Evolutionary conservation across 1,284 basidiomycete species (phyloP), one percentile per base, ranked within the genome.

Genomic region (Microbotryum lychnidis-dioicae): DNA sequence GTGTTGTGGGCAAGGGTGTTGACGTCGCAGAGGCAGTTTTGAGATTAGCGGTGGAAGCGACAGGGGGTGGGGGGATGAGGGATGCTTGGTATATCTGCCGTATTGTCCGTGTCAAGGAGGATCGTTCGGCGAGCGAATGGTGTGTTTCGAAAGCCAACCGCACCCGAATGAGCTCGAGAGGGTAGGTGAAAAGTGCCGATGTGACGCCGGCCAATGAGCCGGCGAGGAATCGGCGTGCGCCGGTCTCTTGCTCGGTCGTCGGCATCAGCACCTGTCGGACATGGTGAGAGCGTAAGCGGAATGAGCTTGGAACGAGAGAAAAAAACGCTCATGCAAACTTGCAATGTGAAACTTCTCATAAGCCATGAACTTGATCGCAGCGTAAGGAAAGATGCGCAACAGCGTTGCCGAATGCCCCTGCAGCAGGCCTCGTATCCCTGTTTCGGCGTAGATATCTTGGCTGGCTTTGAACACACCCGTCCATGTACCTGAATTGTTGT

Each of bases 301-400:
- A 60, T 37, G 42, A 59, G 57, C 20, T 52, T 18, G 31, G 20
- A 21, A 25, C 18, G 31, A 51, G n/a, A 25, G 31, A 3, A 44
- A 3, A 3, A 20, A 6, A 20, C 20, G 20, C 3, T 10, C 6
- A 44, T 4, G 18, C 0, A 14, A 9, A 23, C 83, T 70, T 70
- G 89, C 86, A 69, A 83, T 77, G 77, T 88, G 87, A 58, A 88
- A 78, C 75, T 88, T 85, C 76, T 97, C 93, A 75, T 98, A 99
- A 3, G 90, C 85, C 87, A 97, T 93, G 74, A 93, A 99, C 77
- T 97, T 97, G 76, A 98, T 89, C 56, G 87, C 91, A 47, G 96
- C 96, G 75, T 98, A 96, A 1, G 96, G 94, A 74, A 97, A 97
- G 61, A 83, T 81, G 45, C 82, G 73, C 50, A 83, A 69, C 50